A percentile compares a stretch with the other conserved stretches of the same genome.
phyloP scores from a whole-genome alignment of 2,329 filamentous ascomycete species.

The Aureobasidium mangrovei region DNA sequence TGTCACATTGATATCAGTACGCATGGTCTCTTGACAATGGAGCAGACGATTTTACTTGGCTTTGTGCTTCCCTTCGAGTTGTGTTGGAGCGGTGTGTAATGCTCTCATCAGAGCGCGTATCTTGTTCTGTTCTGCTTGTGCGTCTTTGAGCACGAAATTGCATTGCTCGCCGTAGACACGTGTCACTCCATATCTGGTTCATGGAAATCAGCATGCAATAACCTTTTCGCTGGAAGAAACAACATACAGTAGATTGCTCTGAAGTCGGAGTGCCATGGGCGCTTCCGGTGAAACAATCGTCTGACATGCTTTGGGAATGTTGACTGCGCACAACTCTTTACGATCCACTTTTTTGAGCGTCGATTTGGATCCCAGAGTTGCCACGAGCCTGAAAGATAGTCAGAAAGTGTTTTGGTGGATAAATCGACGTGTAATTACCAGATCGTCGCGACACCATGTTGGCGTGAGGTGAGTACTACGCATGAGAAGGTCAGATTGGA shows the following conservation, averaged over 20 bases:
- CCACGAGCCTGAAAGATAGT: conserved; percentile 62
- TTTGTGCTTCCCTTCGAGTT: conserved; percentile 58
- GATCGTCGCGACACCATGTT: conserved; percentile 89
- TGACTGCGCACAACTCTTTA: conserved; percentile 80
- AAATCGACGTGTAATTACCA: conserved; percentile 54
- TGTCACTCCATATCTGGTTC: conserved; percentile 61
- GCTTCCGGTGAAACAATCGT: conserved; percentile 80
- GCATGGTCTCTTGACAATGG: background rate
- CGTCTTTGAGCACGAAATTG: conserved; percentile 73
- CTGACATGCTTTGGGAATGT: conserved; percentile 76
- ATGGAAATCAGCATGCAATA: background rate
- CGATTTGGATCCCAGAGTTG: conserved; percentile 71
- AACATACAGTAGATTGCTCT: conserved; percentile 70
- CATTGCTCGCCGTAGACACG: conserved; percentile 84
- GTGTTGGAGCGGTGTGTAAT: conserved; percentile 51
- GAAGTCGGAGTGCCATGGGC: conserved; percentile 81
- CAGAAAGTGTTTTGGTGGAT: conserved; percentile 16
- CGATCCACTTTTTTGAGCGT: conserved; percentile 64
- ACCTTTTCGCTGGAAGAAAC: background rate
- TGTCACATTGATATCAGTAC: conserved; percentile 12
- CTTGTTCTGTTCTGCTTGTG: conserved; percentile 62
- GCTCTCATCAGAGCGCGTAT: conserved; percentile 60
- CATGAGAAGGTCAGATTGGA: background rate
- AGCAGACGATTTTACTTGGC: conserved; percentile 48
- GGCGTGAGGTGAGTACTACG: conserved; percentile 67